phyloP scores from a whole-genome alignment of 257 asterid species.

The Forsythia suspensa region DNA sequence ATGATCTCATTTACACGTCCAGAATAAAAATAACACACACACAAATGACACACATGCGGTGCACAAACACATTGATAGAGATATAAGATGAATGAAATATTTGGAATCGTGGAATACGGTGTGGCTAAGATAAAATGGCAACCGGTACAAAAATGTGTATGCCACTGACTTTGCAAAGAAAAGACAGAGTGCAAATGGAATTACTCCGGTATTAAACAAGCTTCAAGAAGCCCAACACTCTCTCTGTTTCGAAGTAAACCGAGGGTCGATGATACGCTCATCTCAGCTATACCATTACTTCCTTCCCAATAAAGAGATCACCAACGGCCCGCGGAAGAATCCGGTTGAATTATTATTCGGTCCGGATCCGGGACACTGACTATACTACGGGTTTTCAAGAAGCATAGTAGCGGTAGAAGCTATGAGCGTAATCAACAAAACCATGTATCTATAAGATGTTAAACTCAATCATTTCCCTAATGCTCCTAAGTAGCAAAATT shows the following conservation, averaged over 20 bases:
- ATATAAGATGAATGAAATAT: background rate
- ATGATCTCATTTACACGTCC: no score
- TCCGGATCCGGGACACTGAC: conserved; percentile 82
- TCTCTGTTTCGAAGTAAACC: conserved; percentile 35
- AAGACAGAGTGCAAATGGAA: conserved; percentile 80
- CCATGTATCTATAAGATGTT: conserved; percentile 54
- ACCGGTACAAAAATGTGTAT: conserved; percentile 84
- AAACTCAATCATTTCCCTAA: conserved; percentile 67
- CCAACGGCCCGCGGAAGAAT: conserved; percentile 67
- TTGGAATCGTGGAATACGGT: conserved; percentile 38
- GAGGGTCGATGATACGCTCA: conserved; percentile 8
- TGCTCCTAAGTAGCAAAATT: conserved; percentile 50
- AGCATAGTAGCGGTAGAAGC: conserved; percentile 79
- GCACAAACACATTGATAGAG: background rate
- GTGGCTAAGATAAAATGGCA: conserved; percentile 86
- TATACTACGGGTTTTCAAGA: conserved; percentile 88
- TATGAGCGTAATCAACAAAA: conserved; percentile 68
- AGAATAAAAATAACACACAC: no score
- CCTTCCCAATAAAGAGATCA: conserved; percentile 45
- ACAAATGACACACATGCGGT: background rate
- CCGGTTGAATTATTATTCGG: conserved; percentile 10
- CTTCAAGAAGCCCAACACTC: conserved; percentile 62
- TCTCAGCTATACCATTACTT: conserved; percentile 8
- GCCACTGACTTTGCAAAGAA: conserved; percentile 87
- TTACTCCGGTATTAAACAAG: conserved; percentile 78